These are phyloP conservation scores for Aegilops bicornis DNA, from an alignment of 176 grass and related monocot species.

Conservation along the genomic window DNA sequence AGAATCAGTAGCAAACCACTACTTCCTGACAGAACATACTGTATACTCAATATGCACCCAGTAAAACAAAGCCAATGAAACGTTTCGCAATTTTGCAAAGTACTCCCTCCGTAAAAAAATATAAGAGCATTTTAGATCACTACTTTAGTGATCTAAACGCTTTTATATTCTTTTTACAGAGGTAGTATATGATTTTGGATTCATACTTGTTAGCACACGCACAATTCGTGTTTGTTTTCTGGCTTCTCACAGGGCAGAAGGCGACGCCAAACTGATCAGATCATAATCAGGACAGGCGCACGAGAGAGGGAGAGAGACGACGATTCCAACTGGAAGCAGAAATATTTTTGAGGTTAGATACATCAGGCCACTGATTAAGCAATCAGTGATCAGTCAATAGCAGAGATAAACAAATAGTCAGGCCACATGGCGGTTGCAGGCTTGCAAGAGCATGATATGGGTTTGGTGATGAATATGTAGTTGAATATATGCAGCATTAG, in stretches of 20 bases:
- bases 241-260: neutral
- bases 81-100: neutral
- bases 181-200: slow-evolving; percentile 11
- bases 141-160: no score
- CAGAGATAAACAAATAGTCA: slow-evolving; percentile 11
- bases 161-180: no score
- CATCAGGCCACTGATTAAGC: neutral
- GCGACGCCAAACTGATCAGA: slow-evolving; percentile 9
- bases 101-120: neutral
- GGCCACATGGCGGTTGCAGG: slow-evolving; percentile 24
- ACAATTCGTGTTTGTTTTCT: slow-evolving; percentile 1
- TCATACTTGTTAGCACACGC: neutral
- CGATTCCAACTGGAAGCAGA: neutral
- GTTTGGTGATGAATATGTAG: slow-evolving; percentile 19
- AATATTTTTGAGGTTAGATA: neutral
- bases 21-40: neutral
- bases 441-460: neutral
- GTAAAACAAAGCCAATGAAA: neutral
- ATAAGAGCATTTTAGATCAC: no score
- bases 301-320: neutral
- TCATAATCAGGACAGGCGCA: neutral
- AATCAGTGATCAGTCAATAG: slow-evolving; percentile 5
- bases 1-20: no score
- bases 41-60: neutral
- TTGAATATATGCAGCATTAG: neutral